phyloP scores from a whole-genome alignment of 2,329 filamentous ascomycete genomes.

The Colletotrichum phormii region DNA sequence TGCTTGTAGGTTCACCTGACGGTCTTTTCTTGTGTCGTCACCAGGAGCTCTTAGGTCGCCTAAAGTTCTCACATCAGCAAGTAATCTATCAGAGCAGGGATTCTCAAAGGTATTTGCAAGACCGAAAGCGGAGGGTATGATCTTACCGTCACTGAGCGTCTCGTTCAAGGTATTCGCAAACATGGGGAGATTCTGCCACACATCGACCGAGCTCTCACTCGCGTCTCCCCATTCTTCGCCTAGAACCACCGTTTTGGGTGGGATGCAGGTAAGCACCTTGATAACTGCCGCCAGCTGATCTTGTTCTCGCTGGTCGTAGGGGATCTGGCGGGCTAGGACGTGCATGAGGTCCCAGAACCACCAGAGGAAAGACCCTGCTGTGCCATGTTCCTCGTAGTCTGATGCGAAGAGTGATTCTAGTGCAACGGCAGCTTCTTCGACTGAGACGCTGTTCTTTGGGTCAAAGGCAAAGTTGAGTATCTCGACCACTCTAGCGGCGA shows the following conservation, averaged over 20 bases:
- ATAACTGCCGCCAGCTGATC: slow-evolving; percentile 1
- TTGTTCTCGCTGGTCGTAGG: slow-evolving; percentile 36
- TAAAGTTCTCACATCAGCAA: not conserved
- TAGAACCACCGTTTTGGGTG: not conserved
- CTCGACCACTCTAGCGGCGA: not conserved
- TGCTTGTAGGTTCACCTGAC: not conserved
- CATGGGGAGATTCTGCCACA: not conserved
- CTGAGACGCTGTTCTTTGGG: not conserved
- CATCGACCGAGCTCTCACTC: not conserved
- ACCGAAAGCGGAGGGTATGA: not conserved
- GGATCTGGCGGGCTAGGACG: slow-evolving; percentile 38
- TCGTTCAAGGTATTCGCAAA: not conserved
- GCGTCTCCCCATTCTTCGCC: not conserved
- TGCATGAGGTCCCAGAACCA: slow-evolving; percentile 42
- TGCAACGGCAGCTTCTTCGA: not conserved
- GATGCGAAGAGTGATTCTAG: not conserved
- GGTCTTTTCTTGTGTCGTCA: not conserved
- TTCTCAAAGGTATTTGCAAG: too few relatives aligned
- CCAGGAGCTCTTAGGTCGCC: not conserved
- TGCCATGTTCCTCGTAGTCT: not conserved
- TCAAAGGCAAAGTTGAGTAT: not conserved
- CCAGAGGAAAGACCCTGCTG: slow-evolving; percentile 36
- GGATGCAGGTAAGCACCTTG: not conserved
- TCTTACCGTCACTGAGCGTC: not conserved
- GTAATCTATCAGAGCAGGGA: not conserved